Evolutionary conservation across 2,329 filamentous ascomycete species (phyloP).

Genomic region (Uncinocarpus reesii): DNA sequence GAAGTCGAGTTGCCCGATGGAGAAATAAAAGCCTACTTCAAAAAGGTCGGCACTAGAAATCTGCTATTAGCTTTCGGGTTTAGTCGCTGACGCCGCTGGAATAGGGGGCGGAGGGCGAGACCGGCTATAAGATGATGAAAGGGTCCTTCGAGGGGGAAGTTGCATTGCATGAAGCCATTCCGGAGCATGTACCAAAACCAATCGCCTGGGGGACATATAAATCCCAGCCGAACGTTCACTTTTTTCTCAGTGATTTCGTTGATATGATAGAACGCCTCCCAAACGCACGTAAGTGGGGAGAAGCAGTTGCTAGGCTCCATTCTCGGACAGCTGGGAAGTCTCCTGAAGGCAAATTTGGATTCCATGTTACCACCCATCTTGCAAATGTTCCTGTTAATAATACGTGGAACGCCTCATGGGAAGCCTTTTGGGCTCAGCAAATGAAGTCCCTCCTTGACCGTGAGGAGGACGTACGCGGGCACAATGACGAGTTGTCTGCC

Average conservation of each 20-base stretch:
- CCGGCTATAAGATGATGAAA: constrained; percentile 19
- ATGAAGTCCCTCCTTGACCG: constrained; percentile 14
- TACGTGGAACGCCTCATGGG: constrained; percentile 28
- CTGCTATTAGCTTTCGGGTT: not conserved
- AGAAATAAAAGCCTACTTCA: not conserved
- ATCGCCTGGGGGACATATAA: constrained; percentile 21
- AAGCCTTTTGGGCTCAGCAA: constrained; percentile 18
- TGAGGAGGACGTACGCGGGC: constrained; percentile 16
- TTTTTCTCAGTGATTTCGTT: constrained; percentile 25
- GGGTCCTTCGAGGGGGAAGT: constrained; percentile 25
- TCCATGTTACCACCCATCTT: constrained; percentile 26
- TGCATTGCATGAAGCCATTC: constrained; percentile 21
- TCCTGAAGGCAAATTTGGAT: constrained; percentile 30
- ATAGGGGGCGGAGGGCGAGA: not conserved
- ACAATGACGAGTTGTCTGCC: constrained; percentile 13
- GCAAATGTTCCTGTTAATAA: constrained; percentile 23
- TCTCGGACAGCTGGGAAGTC: constrained; percentile 17
- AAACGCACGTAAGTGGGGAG: constrained; percentile 20
- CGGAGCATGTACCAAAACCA: constrained; percentile 24
- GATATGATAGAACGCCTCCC: constrained; percentile 21
- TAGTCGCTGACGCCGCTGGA: not conserved
- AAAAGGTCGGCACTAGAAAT: not conserved
- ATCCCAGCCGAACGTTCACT: constrained; percentile 20
- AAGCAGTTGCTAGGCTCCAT: constrained; percentile 22
- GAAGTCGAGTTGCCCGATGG: not conserved